Evolutionary conservation across 106 monocot genomes (phyloP).

Genomic region (Platanthera guangdongensis): DNA sequence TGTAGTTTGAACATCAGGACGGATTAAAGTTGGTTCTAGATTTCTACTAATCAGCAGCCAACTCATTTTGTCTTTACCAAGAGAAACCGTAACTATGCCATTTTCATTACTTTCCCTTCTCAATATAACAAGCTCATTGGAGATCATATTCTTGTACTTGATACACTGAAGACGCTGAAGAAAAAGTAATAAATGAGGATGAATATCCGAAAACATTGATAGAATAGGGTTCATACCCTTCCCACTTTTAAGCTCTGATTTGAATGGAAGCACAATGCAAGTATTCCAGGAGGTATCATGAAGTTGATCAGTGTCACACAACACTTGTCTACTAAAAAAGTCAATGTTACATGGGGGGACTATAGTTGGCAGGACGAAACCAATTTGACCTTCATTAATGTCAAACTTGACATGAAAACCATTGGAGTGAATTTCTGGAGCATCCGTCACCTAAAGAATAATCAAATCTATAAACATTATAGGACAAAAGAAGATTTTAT

Average conservation of each 20-base stretch:
- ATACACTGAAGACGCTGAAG: constrained; percentile 51
- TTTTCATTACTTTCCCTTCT: constrained; percentile 26
- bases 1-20: constrained; percentile 47
- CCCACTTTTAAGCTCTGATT: constrained; percentile 25
- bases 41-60: constrained; percentile 45
- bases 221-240: constrained; percentile 25
- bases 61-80: constrained; percentile 34
- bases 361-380: constrained; percentile 59
- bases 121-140: constrained; percentile 31
- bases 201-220: constrained; percentile 56
- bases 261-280: constrained; percentile 65
- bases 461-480: neutral
- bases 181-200: constrained; percentile 50
- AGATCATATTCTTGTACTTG: constrained; percentile 40
- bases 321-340: constrained; percentile 9
- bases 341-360: constrained; percentile 35
- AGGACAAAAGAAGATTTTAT: neutral
- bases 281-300: constrained; percentile 41
- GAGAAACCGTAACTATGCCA: constrained; percentile 45
- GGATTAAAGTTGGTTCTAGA: constrained; percentile 24
- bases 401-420: constrained; percentile 71
- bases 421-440: constrained; percentile 78
- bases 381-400: constrained; percentile 50
- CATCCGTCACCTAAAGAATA: constrained; percentile 43
- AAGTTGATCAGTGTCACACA: constrained; percentile 18